These are phyloP conservation scores for Blastomyces gilchristii DNA, from an alignment of 2,329 filamentous ascomycete genomes.

Conservation along the genomic window DNA sequence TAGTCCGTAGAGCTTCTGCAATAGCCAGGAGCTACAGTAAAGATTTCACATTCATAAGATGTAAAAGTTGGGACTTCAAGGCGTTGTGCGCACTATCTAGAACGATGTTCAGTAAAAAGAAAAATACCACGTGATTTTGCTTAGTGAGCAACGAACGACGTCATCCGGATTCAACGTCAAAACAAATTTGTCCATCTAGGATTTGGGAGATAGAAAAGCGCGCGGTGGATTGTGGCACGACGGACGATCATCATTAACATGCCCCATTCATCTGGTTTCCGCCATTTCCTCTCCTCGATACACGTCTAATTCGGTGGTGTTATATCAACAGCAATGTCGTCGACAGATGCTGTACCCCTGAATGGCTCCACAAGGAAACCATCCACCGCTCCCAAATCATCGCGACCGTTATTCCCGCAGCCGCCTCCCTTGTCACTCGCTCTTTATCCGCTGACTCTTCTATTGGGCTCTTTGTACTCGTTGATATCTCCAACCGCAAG, in stretches of 20 bases:
- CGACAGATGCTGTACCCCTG: background rate
- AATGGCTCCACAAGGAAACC: background rate
- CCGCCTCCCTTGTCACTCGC: constrained; percentile 55
- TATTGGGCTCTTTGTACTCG: constrained; percentile 74
- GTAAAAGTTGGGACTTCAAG: background rate
- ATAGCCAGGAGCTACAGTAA: background rate
- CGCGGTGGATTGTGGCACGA: constrained; percentile 1
- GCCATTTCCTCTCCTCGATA: background rate
- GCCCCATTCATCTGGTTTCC: background rate
- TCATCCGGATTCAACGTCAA: constrained; percentile 1
- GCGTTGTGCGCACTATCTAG: background rate
- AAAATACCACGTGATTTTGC: background rate
- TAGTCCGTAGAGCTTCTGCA: background rate
- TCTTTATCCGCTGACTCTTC: constrained; percentile 66
- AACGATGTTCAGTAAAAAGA: background rate
- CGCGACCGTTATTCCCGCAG: constrained; percentile 9
- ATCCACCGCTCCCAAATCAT: background rate
- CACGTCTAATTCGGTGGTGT: background rate
- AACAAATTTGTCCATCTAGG: background rate
- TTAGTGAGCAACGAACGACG: constrained; percentile 1
- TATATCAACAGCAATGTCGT: constrained; percentile 2
- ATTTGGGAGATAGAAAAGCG: background rate
- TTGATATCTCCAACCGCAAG: constrained; percentile 61
- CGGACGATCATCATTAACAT: background rate
- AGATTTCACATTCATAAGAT: background rate